Evolutionary conservation across 768 basidiomycete species (phyloP).

Genomic region (Albatrellus ellisii): DNA sequence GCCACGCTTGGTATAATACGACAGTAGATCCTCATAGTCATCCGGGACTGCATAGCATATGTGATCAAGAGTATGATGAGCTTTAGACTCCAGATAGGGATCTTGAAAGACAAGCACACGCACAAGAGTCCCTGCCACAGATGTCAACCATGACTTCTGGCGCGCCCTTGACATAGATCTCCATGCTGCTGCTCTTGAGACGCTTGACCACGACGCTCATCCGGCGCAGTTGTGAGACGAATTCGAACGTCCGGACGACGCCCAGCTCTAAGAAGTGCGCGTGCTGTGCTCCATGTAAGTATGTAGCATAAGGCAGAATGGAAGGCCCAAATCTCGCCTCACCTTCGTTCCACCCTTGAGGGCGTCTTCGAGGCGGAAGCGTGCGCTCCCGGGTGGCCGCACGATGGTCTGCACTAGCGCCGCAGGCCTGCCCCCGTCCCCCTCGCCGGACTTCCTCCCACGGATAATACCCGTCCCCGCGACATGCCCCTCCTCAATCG

Average conservation of each 20-base stretch:
- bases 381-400: constrained; percentile 84
- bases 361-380: constrained; percentile 89
- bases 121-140: constrained; percentile 85
- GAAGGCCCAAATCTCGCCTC: too few relatives aligned
- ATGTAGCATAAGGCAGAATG: too few relatives aligned
- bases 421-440: constrained; percentile 46
- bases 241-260: constrained; percentile 93
- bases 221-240: constrained; percentile 81
- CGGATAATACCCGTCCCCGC: constrained; percentile 63
- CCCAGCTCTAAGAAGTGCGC: constrained; percentile 96
- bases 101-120: too few relatives aligned
- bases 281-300: constrained; percentile 39
- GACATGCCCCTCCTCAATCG: constrained; percentile 78
- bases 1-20: constrained; percentile 93
- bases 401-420: constrained; percentile 95
- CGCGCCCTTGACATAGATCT: constrained; percentile 98
- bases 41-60: constrained; percentile 54
- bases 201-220: constrained; percentile 99
- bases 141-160: constrained; percentile 97
- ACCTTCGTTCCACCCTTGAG: constrained; percentile 76
- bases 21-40: constrained; percentile 91
- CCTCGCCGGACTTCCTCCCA: constrained; percentile 39
- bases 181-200: constrained; percentile 90
- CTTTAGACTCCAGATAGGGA: too few relatives aligned
- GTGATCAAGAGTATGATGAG: not conserved